phyloP scores from a whole-genome alignment of 2,329 filamentous ascomycete genomes.

The Aspergillus tubingensis region DNA sequence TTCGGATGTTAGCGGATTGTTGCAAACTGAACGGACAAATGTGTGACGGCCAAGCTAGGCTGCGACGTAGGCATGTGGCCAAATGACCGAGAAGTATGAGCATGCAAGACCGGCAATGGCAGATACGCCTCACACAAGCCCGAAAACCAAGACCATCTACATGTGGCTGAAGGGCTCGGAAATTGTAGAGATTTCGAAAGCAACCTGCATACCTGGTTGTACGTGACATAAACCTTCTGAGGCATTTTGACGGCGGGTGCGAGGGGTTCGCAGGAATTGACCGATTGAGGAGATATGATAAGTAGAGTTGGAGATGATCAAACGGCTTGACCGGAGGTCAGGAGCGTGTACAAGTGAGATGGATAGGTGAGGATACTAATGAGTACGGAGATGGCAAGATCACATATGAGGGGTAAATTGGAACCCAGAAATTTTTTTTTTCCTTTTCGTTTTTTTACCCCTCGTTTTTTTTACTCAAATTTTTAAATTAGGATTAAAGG shows the following conservation, averaged over 20 bases:
- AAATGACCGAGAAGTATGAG: not conserved
- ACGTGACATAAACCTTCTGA: slow-evolving; percentile 85
- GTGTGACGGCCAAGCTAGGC: not conserved
- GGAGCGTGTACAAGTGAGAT: not conserved
- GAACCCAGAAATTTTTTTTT: not conserved
- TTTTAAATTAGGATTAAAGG: not conserved
- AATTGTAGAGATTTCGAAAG: not conserved
- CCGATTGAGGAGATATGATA: not conserved
- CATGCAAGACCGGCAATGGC: not conserved
- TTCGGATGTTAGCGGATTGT: slow-evolving; percentile 16
- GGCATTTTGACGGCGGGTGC: slow-evolving; percentile 60
- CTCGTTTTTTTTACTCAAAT: not conserved
- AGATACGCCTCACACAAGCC: not conserved
- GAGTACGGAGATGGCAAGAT: not conserved
- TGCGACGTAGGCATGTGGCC: not conserved
- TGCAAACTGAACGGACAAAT: not conserved
- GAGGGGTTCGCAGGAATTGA: not conserved
- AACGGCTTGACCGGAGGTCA: not conserved
- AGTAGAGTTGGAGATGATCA: not conserved
- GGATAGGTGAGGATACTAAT: not conserved
- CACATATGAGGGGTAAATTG: slow-evolving; percentile 17
- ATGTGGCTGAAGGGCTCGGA: not conserved
- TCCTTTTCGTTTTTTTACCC: not conserved
- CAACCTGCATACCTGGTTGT: slow-evolving; percentile 72
- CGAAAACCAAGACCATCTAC: not conserved